Base-by-base conservation (phyloP, 2,329 filamentous ascomycete species). In the Zasmidium cellare region DNA sequence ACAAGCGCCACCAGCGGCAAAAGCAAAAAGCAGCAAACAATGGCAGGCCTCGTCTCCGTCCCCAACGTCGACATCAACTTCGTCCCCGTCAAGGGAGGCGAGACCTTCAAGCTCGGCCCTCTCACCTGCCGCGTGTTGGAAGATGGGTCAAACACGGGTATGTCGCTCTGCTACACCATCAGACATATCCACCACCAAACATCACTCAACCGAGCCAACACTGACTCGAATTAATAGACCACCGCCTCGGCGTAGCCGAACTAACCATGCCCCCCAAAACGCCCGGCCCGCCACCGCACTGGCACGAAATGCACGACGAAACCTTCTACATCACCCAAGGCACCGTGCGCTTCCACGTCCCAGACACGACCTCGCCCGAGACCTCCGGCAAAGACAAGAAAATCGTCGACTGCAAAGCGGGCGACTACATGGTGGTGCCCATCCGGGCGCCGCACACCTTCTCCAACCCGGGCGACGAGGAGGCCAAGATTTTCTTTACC, bases 301-400 rank as follows among this genome's bases (percentile, higher is more conserved):
- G 78, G 78, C 80, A 84, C 64, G 78, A 83, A 64, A 83, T 83
- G 82, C 80, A 85, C 70, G 82, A 85, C 62, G 78, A 82, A 71
- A 83, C 80, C 7, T 85, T 84, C 71, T 76, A 83, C 46, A 75
- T 83, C n/a, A 82, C 77, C 0, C 71, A 78, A 54, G 82, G 82
- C 5, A 77, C 70, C 1, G 73, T 84, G 19, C 77, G 80, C 44
- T 84, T 84, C 69, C 79, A 82, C 63, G 75, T 76, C 12, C 77
- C 78, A 0, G 67, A 70, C 56, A 59, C 23, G 23, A 7, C 24
- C 22, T 31, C 46, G 18, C 5, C 63, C 18, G 65, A 68, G 19
- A n/a, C n/a, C n/a, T n/a, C n/a, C n/a, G 69, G 69, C 54, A 59
- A 63, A 25, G 74, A 75, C 56, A 71, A 72, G 23, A 69, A 72